These are phyloP conservation scores for Phytophthora sojae DNA, from an alignment of 352 stramenopile genomes.

Conservation along the genomic window DNA sequence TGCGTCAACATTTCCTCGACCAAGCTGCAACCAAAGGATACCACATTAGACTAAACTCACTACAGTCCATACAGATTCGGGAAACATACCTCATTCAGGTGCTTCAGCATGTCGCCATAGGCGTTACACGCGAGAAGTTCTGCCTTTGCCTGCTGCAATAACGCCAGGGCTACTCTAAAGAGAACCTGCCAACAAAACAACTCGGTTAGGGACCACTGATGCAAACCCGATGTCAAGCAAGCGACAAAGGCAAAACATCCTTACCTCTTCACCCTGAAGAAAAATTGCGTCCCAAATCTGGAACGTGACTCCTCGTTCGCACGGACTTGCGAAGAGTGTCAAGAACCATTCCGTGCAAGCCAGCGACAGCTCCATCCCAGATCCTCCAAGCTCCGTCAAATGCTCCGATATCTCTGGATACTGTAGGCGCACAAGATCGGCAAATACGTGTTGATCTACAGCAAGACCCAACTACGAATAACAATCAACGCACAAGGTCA, in stretches of 20 bases:
- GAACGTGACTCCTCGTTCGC: slow-evolving; percentile 71
- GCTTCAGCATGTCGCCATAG: slow-evolving; percentile 84
- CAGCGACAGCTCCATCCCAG: slow-evolving; percentile 85
- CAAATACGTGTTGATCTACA: slow-evolving; percentile 91
- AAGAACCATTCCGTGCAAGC: slow-evolving; percentile 91
- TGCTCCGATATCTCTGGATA: slow-evolving; percentile 74
- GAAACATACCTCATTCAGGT: slow-evolving; percentile 84
- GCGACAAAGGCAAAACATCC: neutral
- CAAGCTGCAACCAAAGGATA: slow-evolving; percentile 52
- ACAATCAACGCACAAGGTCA: neutral
- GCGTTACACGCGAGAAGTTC: slow-evolving; percentile 64
- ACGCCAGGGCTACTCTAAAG: slow-evolving; percentile 76
- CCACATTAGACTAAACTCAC: neutral
- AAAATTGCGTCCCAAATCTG: slow-evolving; percentile 89
- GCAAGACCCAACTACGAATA: slow-evolving; percentile 71
- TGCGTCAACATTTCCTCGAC: slow-evolving; percentile 55
- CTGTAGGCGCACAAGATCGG: slow-evolving; percentile 82
- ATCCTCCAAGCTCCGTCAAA: slow-evolving; percentile 74
- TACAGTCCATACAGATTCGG: neutral
- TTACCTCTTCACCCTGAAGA: slow-evolving; percentile 81
- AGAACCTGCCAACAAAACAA: slow-evolving; percentile 54
- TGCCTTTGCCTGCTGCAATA: slow-evolving; percentile 73
- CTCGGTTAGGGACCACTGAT: slow-evolving; percentile 2
- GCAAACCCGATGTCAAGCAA: neutral
- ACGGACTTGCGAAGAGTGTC: slow-evolving; percentile 88